Conservation (phyloP, 2,329 filamentous ascomycete species). For the Penicillium sp. region DNA sequence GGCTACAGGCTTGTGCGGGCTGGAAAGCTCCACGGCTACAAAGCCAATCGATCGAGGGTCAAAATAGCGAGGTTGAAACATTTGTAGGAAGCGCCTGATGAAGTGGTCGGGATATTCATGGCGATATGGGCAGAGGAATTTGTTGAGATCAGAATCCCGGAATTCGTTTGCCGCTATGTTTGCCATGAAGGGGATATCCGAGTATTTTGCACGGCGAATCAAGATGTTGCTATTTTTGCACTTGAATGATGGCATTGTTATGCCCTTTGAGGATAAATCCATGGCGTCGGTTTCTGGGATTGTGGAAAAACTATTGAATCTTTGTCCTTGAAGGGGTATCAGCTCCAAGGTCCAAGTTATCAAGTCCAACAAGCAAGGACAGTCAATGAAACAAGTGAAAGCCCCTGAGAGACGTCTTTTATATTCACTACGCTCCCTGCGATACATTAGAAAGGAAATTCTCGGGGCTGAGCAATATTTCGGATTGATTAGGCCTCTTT, state of each 20-base stretch:
- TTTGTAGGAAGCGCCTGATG: slow-evolving; percentile 15
- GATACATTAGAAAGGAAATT: not conserved
- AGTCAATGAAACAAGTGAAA: not conserved
- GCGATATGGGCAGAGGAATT: slow-evolving; percentile 20
- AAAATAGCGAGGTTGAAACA: slow-evolving; percentile 14
- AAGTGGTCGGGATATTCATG: slow-evolving; percentile 18
- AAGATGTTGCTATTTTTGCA: not conserved
- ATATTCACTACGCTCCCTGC: no score
- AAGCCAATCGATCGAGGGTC: slow-evolving; percentile 21
- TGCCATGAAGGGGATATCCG: slow-evolving; percentile 14
- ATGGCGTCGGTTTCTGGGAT: not conserved
- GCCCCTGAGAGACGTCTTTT: not conserved
- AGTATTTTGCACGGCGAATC: slow-evolving; percentile 11
- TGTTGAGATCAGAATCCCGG: slow-evolving; percentile 14
- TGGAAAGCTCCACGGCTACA: slow-evolving; percentile 12
- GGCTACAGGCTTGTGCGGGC: slow-evolving; percentile 8
- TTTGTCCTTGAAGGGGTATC: not conserved
- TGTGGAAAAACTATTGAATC: not conserved
- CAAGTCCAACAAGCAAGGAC: not conserved
- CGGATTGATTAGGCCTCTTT: not conserved
- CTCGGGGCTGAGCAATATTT: not conserved
- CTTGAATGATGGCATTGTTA: not conserved
- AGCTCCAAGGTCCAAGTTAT: not conserved
- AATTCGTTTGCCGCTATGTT: slow-evolving; percentile 12
- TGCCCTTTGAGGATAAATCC: not conserved